Evolutionary conservation across 352 stramenopile genomes (phyloP), one percentile per base, ranked within the genome.

Genomic region (Phytophthora lateralis): DNA sequence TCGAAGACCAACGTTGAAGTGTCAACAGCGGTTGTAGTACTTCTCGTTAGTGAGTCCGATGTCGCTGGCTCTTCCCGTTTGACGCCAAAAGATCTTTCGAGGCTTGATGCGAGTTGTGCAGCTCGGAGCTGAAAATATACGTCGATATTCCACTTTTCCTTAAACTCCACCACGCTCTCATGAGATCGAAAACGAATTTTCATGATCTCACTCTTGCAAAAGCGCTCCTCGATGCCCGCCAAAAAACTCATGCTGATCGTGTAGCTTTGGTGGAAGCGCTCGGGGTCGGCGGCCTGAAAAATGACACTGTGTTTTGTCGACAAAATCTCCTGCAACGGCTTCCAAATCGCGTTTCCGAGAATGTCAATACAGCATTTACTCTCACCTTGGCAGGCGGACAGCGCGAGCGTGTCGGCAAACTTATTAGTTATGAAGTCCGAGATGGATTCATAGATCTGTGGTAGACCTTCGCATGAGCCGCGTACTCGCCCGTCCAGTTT

Each of bases 61-160:
- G 27, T 10, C n/a, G 11, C 12, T 46, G 45, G 12, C 14, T 85
- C 53, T 17, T 75, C 63, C 17, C 68, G 59, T 42, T 76, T 69
- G 6, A 66, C 45, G 0, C 64, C 70, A 42, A 91, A 89, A 7
- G 80, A 74, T 12, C 74, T 69, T 35, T 90, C 76, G 8, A 95
- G 45, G 6, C 55, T 65, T 4, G 73, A 55, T 29, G 80, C 66
- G 4, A 95, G 48, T 60, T 93, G 67, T 7, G 74, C 77, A 30
- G 72, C 77, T 35, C 82, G 81, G 48, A 94, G 65, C 55, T 96
- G 84, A 49, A 93, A 95, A 71, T 96, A 96, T 17, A 95, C 81
- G 38, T 93, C 86, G 55, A 93, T 76, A 52, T 96, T 94, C 88
- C 88, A 96, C 64, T 89, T 91, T 43, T 93, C 85, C 54, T 88